Evolutionary conservation across 768 basidiomycete species (phyloP), one percentile per base, ranked within the genome.

Genomic region (Trametes coccinea): DNA sequence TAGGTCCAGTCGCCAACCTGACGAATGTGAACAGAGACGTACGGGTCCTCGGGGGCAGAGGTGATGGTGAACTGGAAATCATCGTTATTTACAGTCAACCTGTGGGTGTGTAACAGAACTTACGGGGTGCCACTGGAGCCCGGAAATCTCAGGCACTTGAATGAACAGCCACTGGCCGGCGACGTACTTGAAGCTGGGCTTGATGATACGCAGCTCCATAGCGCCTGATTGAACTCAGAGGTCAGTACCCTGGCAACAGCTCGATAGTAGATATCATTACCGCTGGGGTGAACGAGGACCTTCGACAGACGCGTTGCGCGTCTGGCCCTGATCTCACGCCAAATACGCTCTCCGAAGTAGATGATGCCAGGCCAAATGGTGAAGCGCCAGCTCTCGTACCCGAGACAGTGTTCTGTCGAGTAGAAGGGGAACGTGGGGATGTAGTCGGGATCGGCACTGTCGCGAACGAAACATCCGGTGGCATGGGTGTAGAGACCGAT

Each of bases 41-140:
- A 96, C 2, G 93, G 90, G 69, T 97, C 95, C 67, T 95, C 93
- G 3, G 95, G 95, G 13, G 95, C 93, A 41, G 93, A 95, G 0
- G 93, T 94, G 77, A 95, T 95, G 41, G 93, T 95, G 76, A 96
- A 95, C 90, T 94, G 68, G n/a, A 4, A 43, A 50, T 41, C 29
- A 50, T 7, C 22, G 51, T 66, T 41, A 66, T 53, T 47, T 40
- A 43, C 27, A 10, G 48, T 34, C 47, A 7, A 27, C 41, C 8
- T 34, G 29, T 46, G 34, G 34, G 33, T 49, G 46, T 41, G 54
- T n/a, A 54, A 10, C 48, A 33, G 50, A n/a, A 81, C 90, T 69
- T 67, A 95, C 93, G n/a, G 95, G 95, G 75, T 96, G 95, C 94
- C 94, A 98, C 72, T 97, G 93, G 72, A 82, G 86, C 17, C 69